Evolutionary conservation across 169 alveolate genomes (phyloP), one percentile per base, ranked within the genome.

Genomic region (Eimeria acervulina): DNA sequence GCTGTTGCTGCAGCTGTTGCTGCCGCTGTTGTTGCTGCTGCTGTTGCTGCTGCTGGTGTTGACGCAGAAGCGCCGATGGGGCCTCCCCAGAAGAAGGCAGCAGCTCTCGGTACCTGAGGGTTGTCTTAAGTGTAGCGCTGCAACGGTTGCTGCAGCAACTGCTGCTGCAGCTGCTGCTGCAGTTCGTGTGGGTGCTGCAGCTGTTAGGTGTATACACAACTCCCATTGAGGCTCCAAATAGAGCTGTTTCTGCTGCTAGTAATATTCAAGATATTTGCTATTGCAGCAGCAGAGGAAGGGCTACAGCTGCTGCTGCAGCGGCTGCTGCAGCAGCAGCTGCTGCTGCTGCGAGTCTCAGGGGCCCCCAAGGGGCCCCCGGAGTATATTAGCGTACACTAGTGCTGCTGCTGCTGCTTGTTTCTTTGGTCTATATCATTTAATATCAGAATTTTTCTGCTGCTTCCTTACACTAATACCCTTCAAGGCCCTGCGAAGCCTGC

Each of bases 1-100:
- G 84, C 51, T 72, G 47, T 40, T 17, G 84, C 84, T 72, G 84
- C 84, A 8, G 84, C 84, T 72, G 42, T 44, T 72, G 47, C 47
- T 72, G 55, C 55, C 12, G 55, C 55, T 47, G 55, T 47, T 47
- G 5, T 5, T 12, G 5, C 19, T 12, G 55, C 12, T 47, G 55
- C 55, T 47, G 55, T 12, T 7, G 55, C 12, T 47, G 55, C 55
- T 47, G 55, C 55, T 47, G 55, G 5, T 47, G 55, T 12, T 47
- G 55, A 5, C 12, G 51, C 42, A 28, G 84, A 31, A 12, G 47
- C 84, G 12, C 84, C 47, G 28, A 44, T 13, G 38, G 76, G 38
- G 76, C 38, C 76, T 63, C 33, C 76, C 76, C 33, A 63, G 21
- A 8, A 28, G 12, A 63, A 63, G 31, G 31, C 76, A 63, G 76